Conservation (phyloP, 2,329 filamentous ascomycete species). For the Phaeosphaeriaceae sp. region DNA sequence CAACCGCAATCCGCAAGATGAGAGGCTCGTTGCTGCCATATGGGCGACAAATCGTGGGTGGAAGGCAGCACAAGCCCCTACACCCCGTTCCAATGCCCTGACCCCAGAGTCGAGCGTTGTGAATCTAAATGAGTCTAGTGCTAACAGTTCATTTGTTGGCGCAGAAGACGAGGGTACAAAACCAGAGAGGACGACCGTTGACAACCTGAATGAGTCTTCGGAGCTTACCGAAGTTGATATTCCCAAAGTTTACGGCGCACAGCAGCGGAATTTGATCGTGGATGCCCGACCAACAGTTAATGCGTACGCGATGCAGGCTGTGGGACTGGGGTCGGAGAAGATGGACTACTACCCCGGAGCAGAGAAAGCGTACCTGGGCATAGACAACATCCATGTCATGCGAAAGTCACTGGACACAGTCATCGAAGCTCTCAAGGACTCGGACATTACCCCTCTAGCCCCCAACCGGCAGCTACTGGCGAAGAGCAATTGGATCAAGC, state of each 20-base stretch:
- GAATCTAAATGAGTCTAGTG: slow-evolving; percentile 40
- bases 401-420: slow-evolving; percentile 87
- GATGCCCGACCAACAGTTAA: slow-evolving; percentile 95
- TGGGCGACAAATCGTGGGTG: slow-evolving; percentile 71
- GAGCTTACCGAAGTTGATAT: slow-evolving; percentile 44
- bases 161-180: slow-evolving; percentile 33
- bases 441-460: slow-evolving; percentile 82
- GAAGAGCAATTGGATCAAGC: slow-evolving; percentile 89
- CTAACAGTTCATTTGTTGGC: slow-evolving; percentile 45
- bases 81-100: slow-evolving; percentile 32
- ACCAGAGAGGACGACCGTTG: slow-evolving; percentile 24
- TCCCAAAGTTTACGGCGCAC: slow-evolving; percentile 79
- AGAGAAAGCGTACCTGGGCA: slow-evolving; percentile 89
- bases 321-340: slow-evolving; percentile 93
- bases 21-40: slow-evolving; percentile 90
- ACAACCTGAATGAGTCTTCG: slow-evolving; percentile 39
- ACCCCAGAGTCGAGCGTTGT: slow-evolving; percentile 45
- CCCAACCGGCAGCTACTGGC: slow-evolving; percentile 82
- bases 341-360: slow-evolving; percentile 97
- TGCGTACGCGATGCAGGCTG: slow-evolving; percentile 90
- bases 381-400: slow-evolving; percentile 99
- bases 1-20: slow-evolving; percentile 93
- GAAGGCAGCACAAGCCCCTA: slow-evolving; percentile 35
- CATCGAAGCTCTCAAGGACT: slow-evolving; percentile 88
- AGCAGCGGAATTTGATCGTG: slow-evolving; percentile 93